Base-by-base conservation (phyloP, 768 basidiomycete species). In the Lactifluus hygrophoroides region DNA sequence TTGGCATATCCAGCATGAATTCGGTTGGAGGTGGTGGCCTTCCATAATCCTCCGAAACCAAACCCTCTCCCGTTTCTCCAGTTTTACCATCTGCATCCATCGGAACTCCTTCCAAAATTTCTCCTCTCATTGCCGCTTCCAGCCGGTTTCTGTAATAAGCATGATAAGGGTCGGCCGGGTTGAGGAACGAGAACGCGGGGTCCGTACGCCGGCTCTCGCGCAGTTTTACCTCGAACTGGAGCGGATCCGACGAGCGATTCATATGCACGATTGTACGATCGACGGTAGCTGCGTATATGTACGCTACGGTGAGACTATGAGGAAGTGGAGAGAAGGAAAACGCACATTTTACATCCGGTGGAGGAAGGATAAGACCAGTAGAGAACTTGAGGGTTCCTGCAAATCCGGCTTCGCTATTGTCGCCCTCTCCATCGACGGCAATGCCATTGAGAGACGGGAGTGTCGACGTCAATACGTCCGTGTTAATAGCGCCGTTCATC, bases 111-210 rank as follows among this genome's bases (percentile, higher is more conserved):
- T 90, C 90, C 14, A 81, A 76, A 9, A 81, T 68, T 67, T 90
- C 88, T 19, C 92, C 93, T 7, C 82, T 82, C 52, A 81, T 74
- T 62, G 93, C 82, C 69, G 84, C 85, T 48, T 93, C 90, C 75
- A 95, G 83, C 69, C 88, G 84, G 76, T 94, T 84, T 69, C 90
- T 85, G 70, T 99, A 99, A 75, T 99, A 98, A 60, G 90, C 90
- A 85, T 98, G 92, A 76, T 96, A 99, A 64, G 96, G 92, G 78
- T 99, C 96, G 49, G 83, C 83, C 61, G 91, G 86, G 76, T 95
- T 95, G 72, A 99, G 82, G 78, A 99, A 99, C 57, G 95, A 93
- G 79, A 98, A 99, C 75, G 96, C 95, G 57, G 94, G 92, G 77
- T 98, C 95, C 64, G 85, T 81, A 74, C 93, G 90, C 73, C 94